These are phyloP conservation scores for Canavalia ensiformis DNA, from an alignment of 306 rosid species.

Conservation along the genomic window DNA sequence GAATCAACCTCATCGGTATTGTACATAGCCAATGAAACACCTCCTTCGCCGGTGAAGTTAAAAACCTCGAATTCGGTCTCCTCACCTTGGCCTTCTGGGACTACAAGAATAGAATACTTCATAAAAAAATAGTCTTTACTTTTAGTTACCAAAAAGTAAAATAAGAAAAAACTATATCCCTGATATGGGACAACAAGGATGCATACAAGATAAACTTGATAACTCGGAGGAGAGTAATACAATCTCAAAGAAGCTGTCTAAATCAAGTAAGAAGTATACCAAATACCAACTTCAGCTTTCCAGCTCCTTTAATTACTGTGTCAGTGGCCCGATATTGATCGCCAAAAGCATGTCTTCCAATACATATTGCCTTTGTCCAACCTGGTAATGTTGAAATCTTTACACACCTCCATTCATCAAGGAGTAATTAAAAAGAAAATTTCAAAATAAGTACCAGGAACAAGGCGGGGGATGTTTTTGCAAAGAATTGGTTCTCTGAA, in stretches of 20 bases:
- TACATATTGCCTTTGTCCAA: constrained; percentile 95
- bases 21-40: constrained; percentile 92
- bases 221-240: not conserved
- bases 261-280: constrained; percentile 64
- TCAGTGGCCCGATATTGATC: constrained; percentile 98
- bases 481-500: constrained; percentile 98
- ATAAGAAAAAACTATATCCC: not conserved
- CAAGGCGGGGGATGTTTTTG: constrained; percentile 93
- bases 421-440: not conserved
- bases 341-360: constrained; percentile 99
- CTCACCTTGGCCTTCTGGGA: constrained; percentile 83
- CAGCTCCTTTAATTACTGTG: constrained; percentile 89
- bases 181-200: not conserved
- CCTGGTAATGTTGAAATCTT: constrained; percentile 63
- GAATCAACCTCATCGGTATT: constrained; percentile 92
- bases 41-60: constrained; percentile 92
- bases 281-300: constrained; percentile 84
- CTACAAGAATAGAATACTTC: constrained; percentile 56
- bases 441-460: constrained; percentile 77
- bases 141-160: constrained; percentile 18
- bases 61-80: constrained; percentile 82
- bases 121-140: not conserved
- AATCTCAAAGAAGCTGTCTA: constrained; percentile 15
- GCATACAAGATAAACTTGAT: not conserved
- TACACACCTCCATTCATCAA: constrained; percentile 35